Base-by-base conservation (phyloP, 148 eudicot genomes). In the Selenicereus undatus region DNA sequence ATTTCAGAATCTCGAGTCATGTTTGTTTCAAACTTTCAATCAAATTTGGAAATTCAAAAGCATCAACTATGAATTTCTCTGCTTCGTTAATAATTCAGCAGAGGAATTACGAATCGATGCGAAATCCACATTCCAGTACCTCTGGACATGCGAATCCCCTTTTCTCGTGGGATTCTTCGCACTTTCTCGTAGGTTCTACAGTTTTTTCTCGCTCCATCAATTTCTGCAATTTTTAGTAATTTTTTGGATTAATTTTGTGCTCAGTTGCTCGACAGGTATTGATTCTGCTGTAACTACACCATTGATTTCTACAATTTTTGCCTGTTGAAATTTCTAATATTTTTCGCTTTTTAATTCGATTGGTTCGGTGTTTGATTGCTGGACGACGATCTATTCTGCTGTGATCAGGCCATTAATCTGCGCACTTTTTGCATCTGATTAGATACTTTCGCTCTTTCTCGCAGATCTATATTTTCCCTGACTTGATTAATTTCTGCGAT, bases 121-220 rank as follows among this genome's bases (percentile, higher is more conserved):
- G n/a, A 76, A 52, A 74, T 74, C 21, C 17, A 11, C 21, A 0
- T 73, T 73, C 17, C 5, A 8, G 78, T 29, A 76, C 78, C 78
- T 76, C 42, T 52, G 78, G 78, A 76, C 78, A 32, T 76, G 78
- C 78, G 39, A 8, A 42, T 52, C 65, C 66, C 78, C 17, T 5
- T 29, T 30, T 54, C 29, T 3, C 43, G 54, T 54, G 66, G 78
- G 78, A 76, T 76, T 12, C 4, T 48, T 52, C 6, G 78, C 78
- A 76, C 45, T 76, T 76, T 76, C 78, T 76, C 78, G 78, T 76
- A 76, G 78, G 78, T 76, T 76, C 66, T 20, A 76, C 65, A 76
- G 51, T 48, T 5, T 56, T 56, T 16, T 56, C 22, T 56, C 22
- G 2, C 13, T 6, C 62, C 22, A 18, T 17, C 16, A 20, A 56